Conservation (phyloP, 2,329 filamentous ascomycete species). For the Colletotrichum incanum region DNA sequence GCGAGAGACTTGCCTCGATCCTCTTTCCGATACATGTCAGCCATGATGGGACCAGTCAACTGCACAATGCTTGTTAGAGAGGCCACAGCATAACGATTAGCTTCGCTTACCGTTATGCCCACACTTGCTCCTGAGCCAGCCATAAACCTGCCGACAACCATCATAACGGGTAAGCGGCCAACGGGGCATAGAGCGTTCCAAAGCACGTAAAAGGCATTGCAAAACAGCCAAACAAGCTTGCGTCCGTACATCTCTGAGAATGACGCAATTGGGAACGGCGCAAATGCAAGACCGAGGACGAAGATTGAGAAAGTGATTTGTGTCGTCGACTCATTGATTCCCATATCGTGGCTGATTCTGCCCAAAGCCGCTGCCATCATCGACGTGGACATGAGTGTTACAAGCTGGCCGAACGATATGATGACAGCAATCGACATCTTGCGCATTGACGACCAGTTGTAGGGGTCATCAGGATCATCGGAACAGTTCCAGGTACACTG, state of each 20-base stretch:
- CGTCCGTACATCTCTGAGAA: conserved; percentile 60
- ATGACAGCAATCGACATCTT: conserved; percentile 56
- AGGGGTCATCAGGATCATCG: conserved; percentile 63
- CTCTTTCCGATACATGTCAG: conserved; percentile 54
- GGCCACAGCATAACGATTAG: too few species aligned
- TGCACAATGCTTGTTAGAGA: conserved; percentile 25
- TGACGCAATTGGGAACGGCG: conserved; percentile 59
- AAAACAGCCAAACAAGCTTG: conserved; percentile 55
- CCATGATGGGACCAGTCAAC: conserved; percentile 54
- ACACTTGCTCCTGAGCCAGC: conserved; percentile 62
- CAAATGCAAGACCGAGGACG: conserved; percentile 62
- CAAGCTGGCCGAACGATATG: conserved; percentile 53
- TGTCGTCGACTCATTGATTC: conserved; percentile 44
- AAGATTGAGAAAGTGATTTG: conserved; percentile 52
- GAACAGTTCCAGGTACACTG: conserved; percentile 59
- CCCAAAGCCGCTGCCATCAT: conserved; percentile 56
- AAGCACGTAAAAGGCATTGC: conserved; percentile 51
- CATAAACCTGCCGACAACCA: conserved; percentile 73
- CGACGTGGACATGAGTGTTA: conserved; percentile 55
- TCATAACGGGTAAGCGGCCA: conserved; percentile 61
- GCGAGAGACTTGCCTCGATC: conserved; percentile 56
- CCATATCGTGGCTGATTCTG: conserved; percentile 51
- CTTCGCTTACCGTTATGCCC: conserved; percentile 49
- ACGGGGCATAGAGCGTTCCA: conserved; percentile 65
- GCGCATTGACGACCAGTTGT: conserved; percentile 65